Conservation (phyloP, 2,329 filamentous ascomycete species). For the Macrophomina phaseolina region DNA sequence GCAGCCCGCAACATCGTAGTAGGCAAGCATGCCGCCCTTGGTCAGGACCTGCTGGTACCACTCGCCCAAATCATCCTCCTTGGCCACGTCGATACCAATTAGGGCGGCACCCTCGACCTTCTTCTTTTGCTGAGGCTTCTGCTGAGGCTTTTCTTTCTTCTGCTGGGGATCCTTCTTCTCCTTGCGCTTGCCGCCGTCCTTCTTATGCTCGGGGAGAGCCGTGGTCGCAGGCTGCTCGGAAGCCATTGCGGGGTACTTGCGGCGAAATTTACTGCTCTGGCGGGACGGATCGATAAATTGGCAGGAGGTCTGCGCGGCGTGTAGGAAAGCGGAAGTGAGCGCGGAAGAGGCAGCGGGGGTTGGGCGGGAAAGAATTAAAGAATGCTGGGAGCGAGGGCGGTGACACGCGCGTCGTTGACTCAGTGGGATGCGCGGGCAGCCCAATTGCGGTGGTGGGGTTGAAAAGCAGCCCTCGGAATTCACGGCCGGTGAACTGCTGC, state of each 20-base stretch:
- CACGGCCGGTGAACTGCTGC: neutral
- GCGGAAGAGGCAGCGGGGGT: conserved; percentile 7
- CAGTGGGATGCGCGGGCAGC: conserved; percentile 15
- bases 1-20: conserved; percentile 97
- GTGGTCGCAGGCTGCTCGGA: conserved; percentile 22
- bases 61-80: conserved; percentile 83
- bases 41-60: conserved; percentile 99
- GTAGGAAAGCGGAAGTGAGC: conserved; percentile 4
- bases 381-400: conserved; percentile 15
- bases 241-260: conserved; percentile 25
- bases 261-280: neutral
- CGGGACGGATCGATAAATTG: neutral
- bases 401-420: conserved; percentile 23
- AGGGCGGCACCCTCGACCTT: conserved; percentile 64
- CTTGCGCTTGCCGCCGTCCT: conserved; percentile 26
- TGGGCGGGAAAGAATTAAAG: neutral
- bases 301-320: neutral
- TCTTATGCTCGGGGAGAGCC: conserved; percentile 27
- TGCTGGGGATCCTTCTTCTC: conserved; percentile 31
- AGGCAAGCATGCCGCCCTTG: conserved; percentile 97
- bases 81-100: conserved; percentile 86
- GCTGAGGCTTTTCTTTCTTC: conserved; percentile 29
- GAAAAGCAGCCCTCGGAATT: conserved; percentile 15
- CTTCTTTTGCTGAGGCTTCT: conserved; percentile 53
- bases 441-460: conserved; percentile 22